A percentile compares a stretch with the other conserved stretches of the same genome.
Conservation (phyloP, 1,284 basidiomycete species). For the Cystobasidium sp. region DNA sequence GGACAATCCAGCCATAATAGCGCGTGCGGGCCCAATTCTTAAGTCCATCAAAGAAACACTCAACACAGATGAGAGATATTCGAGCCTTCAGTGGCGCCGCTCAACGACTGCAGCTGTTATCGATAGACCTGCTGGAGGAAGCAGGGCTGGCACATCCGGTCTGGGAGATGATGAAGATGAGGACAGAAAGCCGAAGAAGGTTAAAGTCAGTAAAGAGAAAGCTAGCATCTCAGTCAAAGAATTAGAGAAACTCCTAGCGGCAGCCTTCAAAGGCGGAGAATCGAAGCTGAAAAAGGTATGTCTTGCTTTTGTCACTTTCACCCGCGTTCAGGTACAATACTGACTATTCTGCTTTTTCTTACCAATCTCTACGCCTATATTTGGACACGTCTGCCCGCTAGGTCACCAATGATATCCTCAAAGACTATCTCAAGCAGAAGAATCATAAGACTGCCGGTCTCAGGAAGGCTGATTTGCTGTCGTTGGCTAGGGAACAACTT, state of each 20-base stretch:
- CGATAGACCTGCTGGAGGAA: neutral
- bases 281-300: constrained; percentile 20
- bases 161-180: constrained; percentile 22
- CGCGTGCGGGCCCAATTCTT: constrained; percentile 17
- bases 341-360: no score
- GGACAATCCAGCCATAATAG: constrained; percentile 42
- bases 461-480: constrained; percentile 47
- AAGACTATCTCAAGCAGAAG: constrained; percentile 44
- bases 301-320: neutral
- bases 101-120: neutral
- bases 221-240: constrained; percentile 37
- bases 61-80: neutral
- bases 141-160: constrained; percentile 34
- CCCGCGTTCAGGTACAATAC: neutral
- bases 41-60: constrained; percentile 33
- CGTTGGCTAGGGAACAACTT: constrained; percentile 40
- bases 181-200: constrained; percentile 40
- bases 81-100: neutral
- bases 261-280: constrained; percentile 11
- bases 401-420: constrained; percentile 46
- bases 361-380: no score
- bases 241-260: constrained; percentile 22
- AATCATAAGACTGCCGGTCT: constrained; percentile 23
- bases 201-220: constrained; percentile 30
- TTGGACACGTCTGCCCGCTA: neutral